Evolutionary conservation across 2,329 filamentous ascomycete genomes (phyloP).

Genomic region (Epicoccum nigrum): DNA sequence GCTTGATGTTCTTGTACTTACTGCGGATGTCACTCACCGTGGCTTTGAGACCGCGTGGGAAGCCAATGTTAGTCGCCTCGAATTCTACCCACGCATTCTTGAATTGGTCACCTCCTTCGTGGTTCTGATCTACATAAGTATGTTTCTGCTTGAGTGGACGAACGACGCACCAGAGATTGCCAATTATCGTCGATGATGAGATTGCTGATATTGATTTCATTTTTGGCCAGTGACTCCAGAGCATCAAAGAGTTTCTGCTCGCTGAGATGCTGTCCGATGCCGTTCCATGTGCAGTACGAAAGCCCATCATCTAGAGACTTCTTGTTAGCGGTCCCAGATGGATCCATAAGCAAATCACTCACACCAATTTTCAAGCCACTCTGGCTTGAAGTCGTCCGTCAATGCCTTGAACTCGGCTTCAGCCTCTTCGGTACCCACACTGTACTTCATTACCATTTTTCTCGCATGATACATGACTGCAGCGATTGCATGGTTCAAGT

Average conservation of each 20-base stretch:
- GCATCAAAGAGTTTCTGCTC: constrained; percentile 80
- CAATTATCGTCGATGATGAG: constrained; percentile 98
- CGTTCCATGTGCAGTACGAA: constrained; percentile 97
- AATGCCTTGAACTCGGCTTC: constrained; percentile 56
- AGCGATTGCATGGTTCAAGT: constrained; percentile 77
- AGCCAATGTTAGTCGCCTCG: constrained; percentile 79
- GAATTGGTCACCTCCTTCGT: constrained; percentile 55
- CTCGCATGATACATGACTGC: constrained; percentile 89
- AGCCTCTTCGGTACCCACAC: constrained; percentile 52
- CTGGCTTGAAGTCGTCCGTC: constrained; percentile 57
- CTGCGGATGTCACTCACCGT: constrained; percentile 72
- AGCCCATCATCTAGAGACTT: constrained; percentile 70
- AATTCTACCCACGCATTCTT: constrained; percentile 72
- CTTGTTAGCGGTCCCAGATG: not conserved
- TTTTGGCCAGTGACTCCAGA: constrained; percentile 70
- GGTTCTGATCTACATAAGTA: constrained; percentile 29
- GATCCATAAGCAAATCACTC: constrained; percentile 10
- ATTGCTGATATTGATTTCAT: constrained; percentile 78
- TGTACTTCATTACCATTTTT: constrained; percentile 60
- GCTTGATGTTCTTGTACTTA: constrained; percentile 73
- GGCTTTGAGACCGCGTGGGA: constrained; percentile 78
- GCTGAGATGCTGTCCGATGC: constrained; percentile 80
- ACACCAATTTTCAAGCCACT: constrained; percentile 84
- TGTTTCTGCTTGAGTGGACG: not conserved
- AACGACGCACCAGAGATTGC: constrained; percentile 49